Conservation (phyloP, 1,284 basidiomycete species). For the Rhodotorula glutinis region DNA sequence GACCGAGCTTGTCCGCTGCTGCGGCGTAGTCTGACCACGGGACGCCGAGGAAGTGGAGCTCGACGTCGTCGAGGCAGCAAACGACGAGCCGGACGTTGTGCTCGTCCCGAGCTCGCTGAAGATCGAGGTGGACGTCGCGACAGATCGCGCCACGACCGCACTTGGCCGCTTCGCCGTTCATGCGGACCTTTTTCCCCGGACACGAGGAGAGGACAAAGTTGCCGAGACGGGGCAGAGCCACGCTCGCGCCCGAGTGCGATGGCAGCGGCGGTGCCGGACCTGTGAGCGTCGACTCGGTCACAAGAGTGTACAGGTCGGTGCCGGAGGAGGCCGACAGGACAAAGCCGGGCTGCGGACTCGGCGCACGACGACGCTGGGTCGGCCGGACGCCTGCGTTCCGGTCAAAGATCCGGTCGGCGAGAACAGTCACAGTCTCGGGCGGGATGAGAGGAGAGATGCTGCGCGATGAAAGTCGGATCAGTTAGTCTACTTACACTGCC, state of each 20-base stretch:
- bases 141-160: constrained; percentile 77
- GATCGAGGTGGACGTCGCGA: constrained; percentile 72
- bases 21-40: constrained; percentile 74
- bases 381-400: not conserved
- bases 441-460: constrained; percentile 42
- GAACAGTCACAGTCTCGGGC: constrained; percentile 35
- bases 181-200: constrained; percentile 92
- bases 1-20: constrained; percentile 61
- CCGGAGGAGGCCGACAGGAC: constrained; percentile 15
- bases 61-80: constrained; percentile 56
- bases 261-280: not conserved
- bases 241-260: not conserved
- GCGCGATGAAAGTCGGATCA: not conserved
- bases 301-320: constrained; percentile 29
- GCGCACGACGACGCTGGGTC: too few species aligned
- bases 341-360: constrained; percentile 9
- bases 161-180: constrained; percentile 47
- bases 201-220: constrained; percentile 88
- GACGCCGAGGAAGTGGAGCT: constrained; percentile 76
- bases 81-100: constrained; percentile 36
- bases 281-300: not conserved
- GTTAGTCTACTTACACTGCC: rapidly evolving
- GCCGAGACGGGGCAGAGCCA: constrained; percentile 58
- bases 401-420: constrained; percentile 1
- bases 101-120: constrained; percentile 66